These are phyloP conservation scores for Chiua virens DNA, from an alignment of 768 basidiomycete genomes.

Conservation along the genomic window DNA sequence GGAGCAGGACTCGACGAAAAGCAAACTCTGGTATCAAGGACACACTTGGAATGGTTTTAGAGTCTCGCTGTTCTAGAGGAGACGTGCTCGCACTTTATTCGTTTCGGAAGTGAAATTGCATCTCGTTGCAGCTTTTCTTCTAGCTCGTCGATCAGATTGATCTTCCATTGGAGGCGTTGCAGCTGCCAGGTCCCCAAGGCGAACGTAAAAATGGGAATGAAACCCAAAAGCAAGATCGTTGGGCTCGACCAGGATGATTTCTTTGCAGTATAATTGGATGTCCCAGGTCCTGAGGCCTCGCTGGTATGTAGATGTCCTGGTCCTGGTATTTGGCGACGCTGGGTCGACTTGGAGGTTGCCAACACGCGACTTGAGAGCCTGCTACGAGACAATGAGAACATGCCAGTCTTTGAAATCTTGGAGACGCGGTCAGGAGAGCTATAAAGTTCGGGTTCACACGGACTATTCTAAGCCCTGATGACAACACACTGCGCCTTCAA, in stretches of 20 bases:
- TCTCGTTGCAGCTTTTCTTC: slow-evolving; percentile 83
- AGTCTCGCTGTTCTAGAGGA: slow-evolving; percentile 13
- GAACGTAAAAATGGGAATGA: slow-evolving; percentile 89
- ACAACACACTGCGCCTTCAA: slow-evolving; percentile 8
- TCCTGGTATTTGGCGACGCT: slow-evolving; percentile 3
- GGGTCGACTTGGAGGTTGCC: slow-evolving; percentile 7
- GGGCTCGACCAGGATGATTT: slow-evolving; percentile 65
- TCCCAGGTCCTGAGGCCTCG: slow-evolving; percentile 23
- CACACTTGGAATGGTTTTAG: slow-evolving; percentile 44
- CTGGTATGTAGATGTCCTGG: slow-evolving; percentile 15
- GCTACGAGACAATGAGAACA: slow-evolving; percentile 21
- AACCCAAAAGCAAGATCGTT: slow-evolving; percentile 71
- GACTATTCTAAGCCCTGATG: neutral
- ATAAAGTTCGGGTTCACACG: slow-evolving; percentile 21
- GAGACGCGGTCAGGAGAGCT: neutral
- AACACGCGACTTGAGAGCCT: slow-evolving; percentile 6
- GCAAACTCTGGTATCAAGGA: slow-evolving; percentile 83
- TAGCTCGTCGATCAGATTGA: slow-evolving; percentile 88
- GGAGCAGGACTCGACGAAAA: slow-evolving; percentile 80
- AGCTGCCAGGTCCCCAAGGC: slow-evolving; percentile 93
- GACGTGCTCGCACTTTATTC: slow-evolving; percentile 72
- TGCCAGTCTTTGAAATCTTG: neutral
- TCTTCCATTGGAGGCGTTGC: slow-evolving; percentile 91
- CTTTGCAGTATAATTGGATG: slow-evolving; percentile 54
- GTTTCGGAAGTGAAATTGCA: slow-evolving; percentile 75